A percentile compares a stretch with the other conserved stretches of the same genome.
These are phyloP conservation scores for Tubosaeta brunneosetosa DNA, from an alignment of 768 basidiomycete species.

Conservation along the genomic window DNA sequence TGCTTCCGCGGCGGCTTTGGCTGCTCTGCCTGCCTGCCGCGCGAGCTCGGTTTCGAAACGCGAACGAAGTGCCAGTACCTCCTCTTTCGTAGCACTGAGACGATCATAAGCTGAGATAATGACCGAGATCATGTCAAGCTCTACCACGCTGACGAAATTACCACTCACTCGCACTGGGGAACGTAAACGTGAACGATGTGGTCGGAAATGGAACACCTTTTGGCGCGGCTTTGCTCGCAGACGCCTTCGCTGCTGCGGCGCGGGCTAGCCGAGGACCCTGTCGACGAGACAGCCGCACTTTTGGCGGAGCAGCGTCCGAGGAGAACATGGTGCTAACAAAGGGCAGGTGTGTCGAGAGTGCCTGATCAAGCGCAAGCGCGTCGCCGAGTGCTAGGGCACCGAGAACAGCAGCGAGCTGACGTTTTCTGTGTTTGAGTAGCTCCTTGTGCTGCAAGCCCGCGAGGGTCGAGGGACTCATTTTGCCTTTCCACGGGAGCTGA, in stretches of 20 bases:
- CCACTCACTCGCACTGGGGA: conserved; percentile 69
- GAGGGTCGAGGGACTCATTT: conserved; percentile 54
- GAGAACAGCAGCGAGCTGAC: conserved; percentile 66
- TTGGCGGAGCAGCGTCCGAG: conserved; percentile 26
- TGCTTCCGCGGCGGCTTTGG: conserved; percentile 44
- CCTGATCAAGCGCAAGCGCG: conserved; percentile 73
- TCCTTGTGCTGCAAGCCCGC: conserved; percentile 77
- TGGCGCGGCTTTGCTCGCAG: conserved; percentile 4
- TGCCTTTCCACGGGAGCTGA: conserved; percentile 34
- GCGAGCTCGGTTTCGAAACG: conserved; percentile 73
- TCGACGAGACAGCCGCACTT: conserved; percentile 54
- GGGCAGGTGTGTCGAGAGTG: conserved; percentile 47
- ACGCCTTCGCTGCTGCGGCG: conserved; percentile 27
- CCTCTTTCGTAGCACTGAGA: conserved; percentile 60
- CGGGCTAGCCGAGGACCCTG: conserved; percentile 48
- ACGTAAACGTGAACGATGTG: conserved; percentile 56
- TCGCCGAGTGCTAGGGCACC: conserved; percentile 64
- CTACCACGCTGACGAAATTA: conserved; percentile 20
- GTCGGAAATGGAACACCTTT: conserved; percentile 44
- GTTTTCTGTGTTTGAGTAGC: conserved; percentile 59
- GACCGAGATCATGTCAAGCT: conserved; percentile 25
- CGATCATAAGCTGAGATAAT: conserved; percentile 62
- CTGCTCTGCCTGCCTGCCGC: conserved; percentile 57
- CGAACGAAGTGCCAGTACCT: conserved; percentile 59
- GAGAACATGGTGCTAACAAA: conserved; percentile 35